These are phyloP conservation scores for Exophiala xenobiotica DNA, from an alignment of 2,329 filamentous ascomycete species.

Conservation along the genomic window DNA sequence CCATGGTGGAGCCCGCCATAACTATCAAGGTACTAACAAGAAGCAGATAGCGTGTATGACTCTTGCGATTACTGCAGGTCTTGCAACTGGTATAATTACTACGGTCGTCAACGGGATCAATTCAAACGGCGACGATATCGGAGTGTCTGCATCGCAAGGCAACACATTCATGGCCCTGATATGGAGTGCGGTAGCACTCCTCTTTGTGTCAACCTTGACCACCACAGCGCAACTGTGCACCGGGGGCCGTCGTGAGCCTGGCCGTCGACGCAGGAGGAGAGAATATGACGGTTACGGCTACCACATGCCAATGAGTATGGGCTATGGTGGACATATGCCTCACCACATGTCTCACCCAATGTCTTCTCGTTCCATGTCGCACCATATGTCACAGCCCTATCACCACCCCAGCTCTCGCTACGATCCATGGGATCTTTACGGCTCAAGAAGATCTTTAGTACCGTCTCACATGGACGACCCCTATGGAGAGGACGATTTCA, in stretches of 20 bases:
- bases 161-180: conserved; percentile 7
- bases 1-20: background rate
- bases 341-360: too few relatives aligned
- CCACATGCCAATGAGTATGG: too few relatives aligned
- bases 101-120: conserved; percentile 10
- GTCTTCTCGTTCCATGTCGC: background rate
- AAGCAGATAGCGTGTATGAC: background rate
- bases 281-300: conserved; percentile 1
- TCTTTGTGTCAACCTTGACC: conserved; percentile 4
- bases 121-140: conserved; percentile 1
- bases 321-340: too few relatives aligned
- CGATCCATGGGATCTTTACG: background rate
- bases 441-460: background rate
- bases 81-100: conserved; percentile 2
- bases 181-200: conserved; percentile 2
- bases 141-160: conserved; percentile 4
- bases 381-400: background rate
- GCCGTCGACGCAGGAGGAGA: background rate
- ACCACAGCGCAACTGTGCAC: background rate
- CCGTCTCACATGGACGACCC: background rate
- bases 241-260: background rate
- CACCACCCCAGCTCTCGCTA: too few relatives aligned
- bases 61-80: background rate
- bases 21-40: background rate
- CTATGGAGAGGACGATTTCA: background rate